Percentiles rank a stretch among this genome's conserved stretches.
Conservation (phyloP, 2,329 filamentous ascomycete species). For the Pseudogymnoascus sp. region DNA sequence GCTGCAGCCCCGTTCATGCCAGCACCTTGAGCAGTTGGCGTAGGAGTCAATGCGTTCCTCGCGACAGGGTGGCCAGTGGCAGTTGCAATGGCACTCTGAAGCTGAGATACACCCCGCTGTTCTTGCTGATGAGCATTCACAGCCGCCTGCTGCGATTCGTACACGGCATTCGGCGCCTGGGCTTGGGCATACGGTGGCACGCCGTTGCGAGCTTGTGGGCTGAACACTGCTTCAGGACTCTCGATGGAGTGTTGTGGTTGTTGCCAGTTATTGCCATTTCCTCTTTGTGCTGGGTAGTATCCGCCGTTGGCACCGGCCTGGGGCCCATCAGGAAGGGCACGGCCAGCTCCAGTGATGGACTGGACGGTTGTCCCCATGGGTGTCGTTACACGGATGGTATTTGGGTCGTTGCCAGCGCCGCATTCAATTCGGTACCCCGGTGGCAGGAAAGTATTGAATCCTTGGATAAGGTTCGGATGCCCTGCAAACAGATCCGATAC, state of each 20-base stretch:
- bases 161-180: conserved; percentile 34
- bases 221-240: conserved; percentile 58
- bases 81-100: conserved; percentile 53
- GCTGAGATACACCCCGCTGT: conserved; percentile 58
- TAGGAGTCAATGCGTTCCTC: conserved; percentile 54
- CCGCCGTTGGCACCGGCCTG: conserved; percentile 24
- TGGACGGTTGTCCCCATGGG: conserved; percentile 96
- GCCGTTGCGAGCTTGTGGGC: conserved; percentile 48
- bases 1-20: conserved; percentile 55
- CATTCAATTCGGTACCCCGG: conserved; percentile 96
- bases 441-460: conserved; percentile 96
- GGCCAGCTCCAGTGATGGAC: conserved; percentile 58
- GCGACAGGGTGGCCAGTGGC: conserved; percentile 38
- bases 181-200: conserved; percentile 39
- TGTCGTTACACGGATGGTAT: conserved; percentile 92
- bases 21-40: conserved; percentile 50
- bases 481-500: conserved; percentile 94
- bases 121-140: conserved; percentile 52
- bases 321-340: conserved; percentile 37
- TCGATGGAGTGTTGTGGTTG: conserved; percentile 54
- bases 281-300: conserved; percentile 35
- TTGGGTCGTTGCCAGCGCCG: conserved; percentile 86
- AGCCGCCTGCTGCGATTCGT: conserved; percentile 38
- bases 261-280: conserved; percentile 43
- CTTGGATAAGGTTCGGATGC: conserved; percentile 90